A percentile compares a stretch with the other conserved stretches of the same genome.
phyloP scores from a whole-genome alignment of 129 eudicot genomes.

The Pittosporum tobira region DNA sequence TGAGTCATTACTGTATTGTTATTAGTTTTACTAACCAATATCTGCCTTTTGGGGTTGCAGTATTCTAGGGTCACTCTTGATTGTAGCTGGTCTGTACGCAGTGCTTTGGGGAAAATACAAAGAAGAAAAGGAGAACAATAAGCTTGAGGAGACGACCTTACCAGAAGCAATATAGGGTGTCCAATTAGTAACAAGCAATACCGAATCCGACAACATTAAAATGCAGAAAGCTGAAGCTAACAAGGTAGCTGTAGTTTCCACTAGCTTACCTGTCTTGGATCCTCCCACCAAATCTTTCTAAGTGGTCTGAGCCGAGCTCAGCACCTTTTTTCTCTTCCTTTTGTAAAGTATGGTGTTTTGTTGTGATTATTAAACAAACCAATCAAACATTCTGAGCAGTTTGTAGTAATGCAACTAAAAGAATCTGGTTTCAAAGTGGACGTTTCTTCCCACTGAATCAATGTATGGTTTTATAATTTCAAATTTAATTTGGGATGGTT shows the following conservation, averaged over 20 bases:
- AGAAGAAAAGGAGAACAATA: constrained; percentile 8
- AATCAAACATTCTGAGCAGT: not conserved
- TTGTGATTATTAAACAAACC: not conserved
- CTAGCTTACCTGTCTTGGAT: constrained; percentile 11
- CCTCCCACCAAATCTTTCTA: constrained; percentile 5
- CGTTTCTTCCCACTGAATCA: too few species aligned
- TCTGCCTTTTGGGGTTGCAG: constrained; percentile 6
- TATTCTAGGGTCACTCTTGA: constrained; percentile 3
- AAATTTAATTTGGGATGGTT: constrained; percentile 4
- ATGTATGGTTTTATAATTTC: not conserved
- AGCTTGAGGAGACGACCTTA: not conserved
- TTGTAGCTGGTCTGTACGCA: constrained; percentile 9
- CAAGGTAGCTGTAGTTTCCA: constrained; percentile 21
- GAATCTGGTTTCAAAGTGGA: not conserved
- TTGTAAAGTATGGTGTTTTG: constrained; percentile 1
- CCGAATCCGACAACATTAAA: not conserved
- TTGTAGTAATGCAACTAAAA: constrained; percentile 8
- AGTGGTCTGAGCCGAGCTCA: not conserved
- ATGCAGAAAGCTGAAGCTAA: constrained; percentile 4
- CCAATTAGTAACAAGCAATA: not conserved
- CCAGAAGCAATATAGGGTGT: constrained; percentile 1
- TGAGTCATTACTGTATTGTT: too few species aligned
- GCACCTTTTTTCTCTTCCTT: not conserved
- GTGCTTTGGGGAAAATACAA: constrained; percentile 13
- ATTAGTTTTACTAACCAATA: too few species aligned